phyloP scores from a whole-genome alignment of 306 rosid species.

The Vigna nakashimae region DNA sequence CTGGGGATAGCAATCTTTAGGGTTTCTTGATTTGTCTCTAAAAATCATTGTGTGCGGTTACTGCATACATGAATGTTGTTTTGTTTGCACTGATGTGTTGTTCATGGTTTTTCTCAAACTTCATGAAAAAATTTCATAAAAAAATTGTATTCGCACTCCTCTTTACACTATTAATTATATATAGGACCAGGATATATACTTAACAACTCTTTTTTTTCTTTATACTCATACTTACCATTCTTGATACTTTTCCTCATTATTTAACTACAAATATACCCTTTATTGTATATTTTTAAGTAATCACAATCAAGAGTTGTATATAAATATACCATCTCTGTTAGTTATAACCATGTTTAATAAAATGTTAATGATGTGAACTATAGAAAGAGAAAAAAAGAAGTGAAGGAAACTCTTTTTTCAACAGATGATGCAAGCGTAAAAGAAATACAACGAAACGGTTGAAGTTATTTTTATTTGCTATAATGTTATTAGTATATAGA shows the following conservation, averaged over 20 bases:
- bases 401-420: not conserved
- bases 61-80: not conserved
- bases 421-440: not conserved
- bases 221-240: too few species aligned
- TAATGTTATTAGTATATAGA: not conserved
- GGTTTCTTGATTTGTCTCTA: constrained; percentile 12
- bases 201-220: too few species aligned
- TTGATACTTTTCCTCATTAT: too few species aligned
- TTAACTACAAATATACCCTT: too few species aligned
- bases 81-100: not conserved
- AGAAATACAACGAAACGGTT: not conserved
- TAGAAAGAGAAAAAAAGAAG: not conserved
- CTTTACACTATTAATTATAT: not conserved
- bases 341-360: not conserved
- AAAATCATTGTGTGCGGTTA: not conserved
- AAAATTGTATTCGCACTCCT: not conserved
- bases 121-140: not conserved
- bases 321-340: too few species aligned
- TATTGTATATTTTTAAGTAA: too few species aligned
- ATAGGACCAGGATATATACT: too few species aligned
- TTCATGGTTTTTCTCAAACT: not conserved
- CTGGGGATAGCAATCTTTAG: not conserved
- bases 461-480: not conserved
- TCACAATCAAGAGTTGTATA: too few species aligned
- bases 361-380: not conserved